phyloP scores from a whole-genome alignment of 164 flowering plant genomes.

The Chimonanthus salicifolius region DNA sequence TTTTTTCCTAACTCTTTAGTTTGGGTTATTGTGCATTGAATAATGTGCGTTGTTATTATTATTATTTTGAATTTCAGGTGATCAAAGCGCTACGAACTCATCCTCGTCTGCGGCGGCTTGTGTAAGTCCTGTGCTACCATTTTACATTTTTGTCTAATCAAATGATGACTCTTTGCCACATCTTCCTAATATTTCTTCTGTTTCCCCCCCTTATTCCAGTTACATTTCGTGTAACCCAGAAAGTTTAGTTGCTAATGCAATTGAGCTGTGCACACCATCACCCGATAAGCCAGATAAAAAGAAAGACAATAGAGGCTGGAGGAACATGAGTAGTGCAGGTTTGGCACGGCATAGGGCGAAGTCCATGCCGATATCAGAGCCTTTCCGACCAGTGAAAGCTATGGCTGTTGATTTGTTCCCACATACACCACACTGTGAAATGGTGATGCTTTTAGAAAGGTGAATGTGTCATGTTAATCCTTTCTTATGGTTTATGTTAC shows the following conservation, averaged over 20 bases:
- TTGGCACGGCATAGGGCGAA: conserved; percentile 85
- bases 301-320: conserved; percentile 68
- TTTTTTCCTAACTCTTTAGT: background rate
- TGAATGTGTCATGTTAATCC: conserved; percentile 17
- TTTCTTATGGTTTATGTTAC: too few species aligned
- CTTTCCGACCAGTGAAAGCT: conserved; percentile 79
- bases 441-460: conserved; percentile 94
- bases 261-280: conserved; percentile 84
- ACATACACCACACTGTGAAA: conserved; percentile 81
- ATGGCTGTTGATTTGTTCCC: conserved; percentile 94
- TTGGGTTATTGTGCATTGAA: background rate
- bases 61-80: conserved; percentile 37
- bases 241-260: conserved; percentile 84
- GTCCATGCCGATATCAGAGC: conserved; percentile 90
- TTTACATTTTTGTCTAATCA: background rate
- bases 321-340: conserved; percentile 82
- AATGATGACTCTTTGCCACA: background rate
- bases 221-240: conserved; percentile 98
- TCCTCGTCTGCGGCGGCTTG: conserved; percentile 56
- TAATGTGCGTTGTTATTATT: background rate
- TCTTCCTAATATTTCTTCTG: background rate
- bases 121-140: conserved; percentile 43
- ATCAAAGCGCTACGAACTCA: conserved; percentile 81
- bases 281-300: conserved; percentile 52
- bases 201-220: conserved; percentile 28